Conservation (phyloP, 257 asterid species). For the Dorcoceras hygrometricum region DNA sequence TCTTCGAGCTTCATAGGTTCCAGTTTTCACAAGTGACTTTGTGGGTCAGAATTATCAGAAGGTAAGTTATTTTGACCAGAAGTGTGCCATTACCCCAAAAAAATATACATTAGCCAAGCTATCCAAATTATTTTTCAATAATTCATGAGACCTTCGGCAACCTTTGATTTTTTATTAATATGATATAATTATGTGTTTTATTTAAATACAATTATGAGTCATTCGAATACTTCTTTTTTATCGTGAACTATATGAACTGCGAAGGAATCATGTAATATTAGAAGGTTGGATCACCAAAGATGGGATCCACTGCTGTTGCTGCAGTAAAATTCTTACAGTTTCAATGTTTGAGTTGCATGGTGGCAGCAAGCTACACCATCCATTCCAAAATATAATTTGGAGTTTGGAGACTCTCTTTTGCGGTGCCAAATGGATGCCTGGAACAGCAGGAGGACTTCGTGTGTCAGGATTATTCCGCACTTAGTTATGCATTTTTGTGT, state of each 20-base stretch:
- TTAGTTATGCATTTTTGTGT: conserved; percentile 11
- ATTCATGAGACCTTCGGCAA: too few species aligned
- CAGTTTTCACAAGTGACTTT: too few species aligned
- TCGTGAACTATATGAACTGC: conserved; percentile 92
- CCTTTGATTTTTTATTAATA: too few species aligned
- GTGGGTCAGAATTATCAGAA: too few species aligned
- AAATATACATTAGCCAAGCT: too few species aligned
- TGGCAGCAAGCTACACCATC: conserved; percentile 84
- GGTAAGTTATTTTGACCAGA: too few species aligned
- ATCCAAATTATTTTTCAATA: too few species aligned
- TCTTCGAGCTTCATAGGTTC: too few species aligned
- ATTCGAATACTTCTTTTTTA: too few species aligned
- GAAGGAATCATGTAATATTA: conserved; percentile 63
- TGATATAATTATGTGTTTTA: too few species aligned
- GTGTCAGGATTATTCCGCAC: conserved; percentile 33
- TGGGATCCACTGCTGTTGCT: conserved; percentile 97
- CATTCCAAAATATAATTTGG: conserved; percentile 47
- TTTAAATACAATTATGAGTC: too few species aligned
- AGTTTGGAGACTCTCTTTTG: conserved; percentile 61
- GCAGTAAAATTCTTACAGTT: conserved; percentile 88
- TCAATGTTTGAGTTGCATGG: conserved; percentile 98
- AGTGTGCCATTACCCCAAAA: too few species aligned
- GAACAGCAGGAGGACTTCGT: conserved; percentile 77
- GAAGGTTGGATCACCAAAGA: conserved; percentile 98
- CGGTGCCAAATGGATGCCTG: conserved; percentile 90